Evolutionary conservation across 2,329 filamentous ascomycete species (phyloP), one percentile per base, ranked within the genome.

Genomic region (Plenodomus tracheiphilus): DNA sequence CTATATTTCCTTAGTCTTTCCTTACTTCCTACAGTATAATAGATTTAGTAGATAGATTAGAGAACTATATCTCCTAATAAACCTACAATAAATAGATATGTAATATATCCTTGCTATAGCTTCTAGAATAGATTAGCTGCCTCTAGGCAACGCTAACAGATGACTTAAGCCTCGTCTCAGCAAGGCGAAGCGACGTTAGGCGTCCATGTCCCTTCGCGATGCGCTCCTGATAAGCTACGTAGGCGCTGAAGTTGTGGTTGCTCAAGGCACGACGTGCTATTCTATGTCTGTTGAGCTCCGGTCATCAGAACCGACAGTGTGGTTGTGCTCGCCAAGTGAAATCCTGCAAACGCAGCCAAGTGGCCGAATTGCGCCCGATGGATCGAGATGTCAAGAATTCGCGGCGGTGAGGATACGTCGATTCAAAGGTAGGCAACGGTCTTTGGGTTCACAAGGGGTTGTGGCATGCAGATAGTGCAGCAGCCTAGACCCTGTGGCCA

Each of bases 311-410:
- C 49, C 52, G 52, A 44, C 36, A 43, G 41, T 35, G 10, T 43
- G 49, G 52, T 53, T 35, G 28, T 21, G 28, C 30, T 41, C 47
- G 52, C 52, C 49, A 46, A 48, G 46, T 40, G 40, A 25, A 43
- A 52, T 53, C 43, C 49, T 53, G 51, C 37, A 15, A 38, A 42
- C 37, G 39, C 46, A 39, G 46, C 43, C 46, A 48, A 48, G 49
- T 43, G 36, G 44, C 39, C 49, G 48, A 44, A 44, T 32, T 11
- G 28, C 6, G 28, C 6, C 28, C 28, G 28, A 4, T 11, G 28
- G 7, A 32, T 32, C 28, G 28, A 32, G 28, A 32, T 32, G 9
- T 32, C 28, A 11, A 32, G 28, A 4, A 7, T 6, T 32, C 8
- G 11, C 11, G 28, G 28, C 28, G 28, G 28, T 32, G 28, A 32